Percentiles rank a stretch among this genome's conserved stretches.
phyloP scores from a whole-genome alignment of 257 asterid genomes.

The Catharanthus roseus region DNA sequence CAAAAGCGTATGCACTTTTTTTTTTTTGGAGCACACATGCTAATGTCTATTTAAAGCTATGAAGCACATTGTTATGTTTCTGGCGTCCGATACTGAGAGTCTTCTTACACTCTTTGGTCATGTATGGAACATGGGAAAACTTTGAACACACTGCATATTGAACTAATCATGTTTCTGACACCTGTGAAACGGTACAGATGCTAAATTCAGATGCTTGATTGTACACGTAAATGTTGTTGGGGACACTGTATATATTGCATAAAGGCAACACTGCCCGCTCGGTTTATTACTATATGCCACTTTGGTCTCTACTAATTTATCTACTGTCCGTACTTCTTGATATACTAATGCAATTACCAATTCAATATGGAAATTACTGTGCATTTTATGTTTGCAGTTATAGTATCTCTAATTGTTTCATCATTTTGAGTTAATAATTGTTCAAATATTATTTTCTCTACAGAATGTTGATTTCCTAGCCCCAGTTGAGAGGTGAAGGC shows the following conservation, averaged over 20 bases:
- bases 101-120: background rate
- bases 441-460: background rate
- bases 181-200: background rate
- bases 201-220: too few relatives aligned
- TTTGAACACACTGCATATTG: background rate
- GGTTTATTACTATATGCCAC: too few relatives aligned
- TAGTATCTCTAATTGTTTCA: background rate
- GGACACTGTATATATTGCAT: background rate
- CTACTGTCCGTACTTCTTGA: background rate
- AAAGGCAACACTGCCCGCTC: background rate
- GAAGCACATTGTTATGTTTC: background rate
- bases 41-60: background rate
- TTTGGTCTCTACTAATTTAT: background rate
- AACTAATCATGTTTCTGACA: background rate
- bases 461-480: background rate
- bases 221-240: background rate
- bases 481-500: background rate
- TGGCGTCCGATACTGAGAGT: background rate
- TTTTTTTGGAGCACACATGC: background rate
- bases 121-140: background rate
- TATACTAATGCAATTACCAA: background rate
- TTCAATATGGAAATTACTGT: background rate
- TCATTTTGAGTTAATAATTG: background rate
- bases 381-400: background rate
- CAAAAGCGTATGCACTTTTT: background rate